Evolutionary conservation across 257 asterid genomes (phyloP).

Genomic region (Linderniella brevidens): DNA sequence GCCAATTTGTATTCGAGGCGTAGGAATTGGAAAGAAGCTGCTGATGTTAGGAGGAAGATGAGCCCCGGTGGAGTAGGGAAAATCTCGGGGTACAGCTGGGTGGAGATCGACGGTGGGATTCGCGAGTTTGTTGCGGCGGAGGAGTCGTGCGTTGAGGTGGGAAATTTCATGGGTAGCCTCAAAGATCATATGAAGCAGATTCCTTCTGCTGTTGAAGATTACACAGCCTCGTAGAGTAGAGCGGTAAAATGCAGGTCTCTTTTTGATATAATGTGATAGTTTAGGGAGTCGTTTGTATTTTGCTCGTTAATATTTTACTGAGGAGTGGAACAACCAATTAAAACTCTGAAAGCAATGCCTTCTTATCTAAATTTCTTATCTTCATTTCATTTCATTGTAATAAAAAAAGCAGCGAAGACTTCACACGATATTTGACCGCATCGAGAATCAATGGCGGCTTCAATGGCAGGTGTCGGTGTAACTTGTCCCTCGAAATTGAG

Average conservation of each 20-base stretch:
- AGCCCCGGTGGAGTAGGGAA: constrained; percentile 23
- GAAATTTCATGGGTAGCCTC: no score
- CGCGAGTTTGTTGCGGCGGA: constrained; percentile 22
- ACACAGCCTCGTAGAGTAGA: no score
- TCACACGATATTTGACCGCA: not conserved
- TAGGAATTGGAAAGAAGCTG: constrained; percentile 23
- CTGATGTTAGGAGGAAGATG: constrained; percentile 27
- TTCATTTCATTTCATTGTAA: constrained; percentile 6
- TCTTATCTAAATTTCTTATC: constrained; percentile 31
- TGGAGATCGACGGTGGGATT: constrained; percentile 23
- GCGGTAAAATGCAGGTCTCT: no score
- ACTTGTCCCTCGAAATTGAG: constrained; percentile 23
- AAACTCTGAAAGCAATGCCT: not conserved
- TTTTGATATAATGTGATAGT: no score
- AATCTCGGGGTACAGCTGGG: constrained; percentile 42
- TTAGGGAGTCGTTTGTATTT: no score
- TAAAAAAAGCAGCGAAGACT: not conserved
- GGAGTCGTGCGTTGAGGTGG: no score
- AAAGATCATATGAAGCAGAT: no score
- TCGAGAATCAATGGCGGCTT: constrained; percentile 27
- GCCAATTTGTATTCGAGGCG: constrained; percentile 24
- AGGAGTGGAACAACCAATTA: no score
- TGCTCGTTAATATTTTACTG: no score
- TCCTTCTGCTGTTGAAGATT: no score
- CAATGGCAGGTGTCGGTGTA: constrained; percentile 28